Evolutionary conservation across 257 asterid species (phyloP).

Genomic region (Fraxinus anomala): DNA sequence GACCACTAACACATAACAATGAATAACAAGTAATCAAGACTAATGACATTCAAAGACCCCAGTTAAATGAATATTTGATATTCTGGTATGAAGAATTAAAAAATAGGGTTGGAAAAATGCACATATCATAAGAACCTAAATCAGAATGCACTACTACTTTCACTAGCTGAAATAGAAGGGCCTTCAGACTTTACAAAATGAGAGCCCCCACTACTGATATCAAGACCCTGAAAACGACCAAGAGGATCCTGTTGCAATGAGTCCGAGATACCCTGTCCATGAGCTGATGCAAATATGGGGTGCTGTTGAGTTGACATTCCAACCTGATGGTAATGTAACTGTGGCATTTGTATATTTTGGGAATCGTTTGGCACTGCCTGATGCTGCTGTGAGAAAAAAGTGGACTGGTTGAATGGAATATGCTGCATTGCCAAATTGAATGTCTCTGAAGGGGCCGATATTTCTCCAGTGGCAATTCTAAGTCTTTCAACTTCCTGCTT

Average conservation of each 20-base stretch:
- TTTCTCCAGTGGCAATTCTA: slow-evolving; percentile 62
- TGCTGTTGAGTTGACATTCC: slow-evolving; percentile 55
- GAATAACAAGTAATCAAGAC: slow-evolving; percentile 26
- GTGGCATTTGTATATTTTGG: too few species aligned
- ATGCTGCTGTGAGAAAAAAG: slow-evolving; percentile 57
- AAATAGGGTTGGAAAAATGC: slow-evolving; percentile 28
- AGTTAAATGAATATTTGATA: slow-evolving; percentile 24
- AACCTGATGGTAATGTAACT: slow-evolving; percentile 20
- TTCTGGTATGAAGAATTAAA: slow-evolving; percentile 36
- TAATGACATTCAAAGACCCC: slow-evolving; percentile 26
- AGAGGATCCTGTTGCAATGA: slow-evolving; percentile 61
- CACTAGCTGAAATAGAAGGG: slow-evolving; percentile 61
- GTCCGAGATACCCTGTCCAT: slow-evolving; percentile 35
- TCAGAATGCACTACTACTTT: slow-evolving; percentile 69
- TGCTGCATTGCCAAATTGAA: slow-evolving; percentile 65
- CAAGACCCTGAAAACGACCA: slow-evolving; percentile 62
- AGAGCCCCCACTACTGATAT: slow-evolving; percentile 46
- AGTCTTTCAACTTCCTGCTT: slow-evolving; percentile 87
- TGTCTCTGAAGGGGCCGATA: slow-evolving; percentile 40
- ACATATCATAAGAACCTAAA: slow-evolving; percentile 21
- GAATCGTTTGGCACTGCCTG: slow-evolving; percentile 15
- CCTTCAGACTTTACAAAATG: slow-evolving; percentile 63
- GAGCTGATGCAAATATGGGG: slow-evolving; percentile 37
- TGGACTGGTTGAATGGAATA: slow-evolving; percentile 56
- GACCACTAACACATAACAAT: slow-evolving; percentile 26